Conservation (phyloP, 2,329 filamentous ascomycete genomes). For the Aspergillus fructus region DNA sequence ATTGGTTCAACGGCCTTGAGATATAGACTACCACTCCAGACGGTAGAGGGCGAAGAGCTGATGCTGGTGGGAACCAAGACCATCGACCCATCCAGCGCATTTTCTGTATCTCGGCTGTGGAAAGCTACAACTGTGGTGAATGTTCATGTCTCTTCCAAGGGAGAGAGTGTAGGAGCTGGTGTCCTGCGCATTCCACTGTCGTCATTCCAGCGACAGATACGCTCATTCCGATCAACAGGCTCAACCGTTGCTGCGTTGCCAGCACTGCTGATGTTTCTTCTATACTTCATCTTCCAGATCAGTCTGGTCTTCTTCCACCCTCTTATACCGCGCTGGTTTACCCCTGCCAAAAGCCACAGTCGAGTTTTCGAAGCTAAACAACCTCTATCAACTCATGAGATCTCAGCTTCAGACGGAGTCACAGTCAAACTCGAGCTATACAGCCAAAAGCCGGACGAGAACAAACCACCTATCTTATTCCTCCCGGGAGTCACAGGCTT, state of each 20-base stretch:
- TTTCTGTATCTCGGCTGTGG: conserved; percentile 16
- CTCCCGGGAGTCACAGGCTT: conserved; percentile 7
- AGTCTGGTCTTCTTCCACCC: conserved; percentile 14
- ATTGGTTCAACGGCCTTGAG: conserved; percentile 8
- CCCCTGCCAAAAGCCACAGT: neutral
- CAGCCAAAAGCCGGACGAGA: neutral
- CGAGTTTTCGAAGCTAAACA: neutral
- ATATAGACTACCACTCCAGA: neutral
- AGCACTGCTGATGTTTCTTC: conserved; percentile 11
- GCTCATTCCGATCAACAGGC: conserved; percentile 4
- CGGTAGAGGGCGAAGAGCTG: conserved; percentile 10
- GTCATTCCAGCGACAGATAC: conserved; percentile 13
- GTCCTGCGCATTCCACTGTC: conserved; percentile 13
- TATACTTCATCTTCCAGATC: conserved; percentile 10
- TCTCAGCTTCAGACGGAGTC: neutral
- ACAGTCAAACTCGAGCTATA: neutral
- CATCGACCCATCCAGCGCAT: conserved; percentile 7
- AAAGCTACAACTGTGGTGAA: conserved; percentile 17
- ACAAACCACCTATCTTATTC: conserved; percentile 5
- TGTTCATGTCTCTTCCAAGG: conserved; percentile 3
- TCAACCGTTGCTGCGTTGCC: neutral
- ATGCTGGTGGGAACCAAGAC: neutral
- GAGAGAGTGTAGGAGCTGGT: conserved; percentile 12
- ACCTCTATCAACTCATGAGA: neutral
- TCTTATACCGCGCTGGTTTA: neutral